These are phyloP conservation scores for Leucocoprinus sp. DNA, from an alignment of 768 basidiomycete genomes.

Conservation along the genomic window DNA sequence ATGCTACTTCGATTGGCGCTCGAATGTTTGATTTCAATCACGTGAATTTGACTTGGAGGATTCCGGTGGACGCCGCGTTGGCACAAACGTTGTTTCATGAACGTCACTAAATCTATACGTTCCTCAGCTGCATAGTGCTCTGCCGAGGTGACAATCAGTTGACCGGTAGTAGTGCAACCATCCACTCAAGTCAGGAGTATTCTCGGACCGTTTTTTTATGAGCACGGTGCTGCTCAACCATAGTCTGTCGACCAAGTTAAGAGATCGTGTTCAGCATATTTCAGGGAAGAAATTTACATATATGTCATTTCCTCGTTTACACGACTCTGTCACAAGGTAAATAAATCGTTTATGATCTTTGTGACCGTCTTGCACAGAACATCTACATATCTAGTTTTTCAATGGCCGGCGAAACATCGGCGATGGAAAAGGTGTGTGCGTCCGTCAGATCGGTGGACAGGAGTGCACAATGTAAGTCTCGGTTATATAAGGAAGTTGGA, in stretches of 20 bases:
- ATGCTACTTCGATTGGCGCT: neutral
- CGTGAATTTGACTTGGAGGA: neutral
- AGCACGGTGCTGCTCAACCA: neutral
- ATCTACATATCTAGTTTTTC: neutral
- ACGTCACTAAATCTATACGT: neutral
- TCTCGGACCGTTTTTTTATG: slow-evolving; percentile 8
- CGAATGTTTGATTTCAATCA: neutral
- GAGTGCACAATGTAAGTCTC: slow-evolving; percentile 1
- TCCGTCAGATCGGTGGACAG: slow-evolving; percentile 4
- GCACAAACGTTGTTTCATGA: neutral
- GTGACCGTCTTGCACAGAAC: neutral
- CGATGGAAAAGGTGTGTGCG: neutral
- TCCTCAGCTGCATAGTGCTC: neutral
- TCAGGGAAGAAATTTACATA: neutral
- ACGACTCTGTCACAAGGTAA: too few species aligned
- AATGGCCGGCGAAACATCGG: slow-evolving; percentile 10
- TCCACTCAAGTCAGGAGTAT: slow-evolving; percentile 2
- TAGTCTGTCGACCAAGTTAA: neutral
- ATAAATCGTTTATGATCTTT: neutral
- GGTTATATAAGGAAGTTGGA: slow-evolving; percentile 13
- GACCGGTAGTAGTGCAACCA: neutral
- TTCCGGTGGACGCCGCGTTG: slow-evolving; percentile 1
- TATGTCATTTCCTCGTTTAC: slow-evolving; percentile 4
- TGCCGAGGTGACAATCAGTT: neutral
- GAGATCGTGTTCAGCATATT: neutral